A percentile compares a stretch with the other conserved stretches of the same genome.
phyloP scores from a whole-genome alignment of 2,329 filamentous ascomycete species.

The Cladosporium sp. region DNA sequence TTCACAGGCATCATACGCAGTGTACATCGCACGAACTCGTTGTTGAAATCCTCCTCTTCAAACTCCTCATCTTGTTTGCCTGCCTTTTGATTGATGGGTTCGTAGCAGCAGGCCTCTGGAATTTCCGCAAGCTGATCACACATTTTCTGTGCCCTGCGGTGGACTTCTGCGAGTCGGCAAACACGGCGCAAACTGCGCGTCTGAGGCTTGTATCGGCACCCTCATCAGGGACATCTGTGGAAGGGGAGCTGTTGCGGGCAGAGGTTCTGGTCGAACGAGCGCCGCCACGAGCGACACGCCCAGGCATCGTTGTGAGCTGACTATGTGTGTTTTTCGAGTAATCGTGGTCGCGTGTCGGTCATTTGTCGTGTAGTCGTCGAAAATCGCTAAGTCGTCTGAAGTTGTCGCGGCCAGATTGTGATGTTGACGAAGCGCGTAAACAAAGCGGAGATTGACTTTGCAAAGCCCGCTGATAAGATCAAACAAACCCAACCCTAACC shows the following conservation, averaged over 20 bases:
- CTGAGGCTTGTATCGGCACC: slow-evolving; percentile 67
- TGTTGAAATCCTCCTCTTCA: slow-evolving; percentile 81
- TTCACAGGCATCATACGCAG: slow-evolving; percentile 79
- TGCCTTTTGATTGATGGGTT: slow-evolving; percentile 49
- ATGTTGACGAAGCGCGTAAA: slow-evolving; percentile 6
- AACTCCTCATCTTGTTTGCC: slow-evolving; percentile 59
- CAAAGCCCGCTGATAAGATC: neutral
- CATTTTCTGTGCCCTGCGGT: slow-evolving; percentile 89
- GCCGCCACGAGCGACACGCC: slow-evolving; percentile 25
- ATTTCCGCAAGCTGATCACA: slow-evolving; percentile 79
- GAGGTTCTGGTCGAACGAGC: slow-evolving; percentile 19
- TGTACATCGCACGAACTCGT: slow-evolving; percentile 78
- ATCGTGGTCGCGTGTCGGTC: slow-evolving; percentile 50
- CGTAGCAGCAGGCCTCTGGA: slow-evolving; percentile 74
- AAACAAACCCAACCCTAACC: neutral
- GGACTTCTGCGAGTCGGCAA: slow-evolving; percentile 70
- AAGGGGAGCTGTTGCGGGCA: slow-evolving; percentile 25
- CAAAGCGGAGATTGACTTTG: slow-evolving; percentile 4
- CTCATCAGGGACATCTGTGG: slow-evolving; percentile 61
- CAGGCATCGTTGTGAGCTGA: slow-evolving; percentile 32
- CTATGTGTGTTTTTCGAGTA: neutral
- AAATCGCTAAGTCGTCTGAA: neutral
- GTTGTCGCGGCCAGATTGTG: neutral
- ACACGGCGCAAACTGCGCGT: slow-evolving; percentile 61
- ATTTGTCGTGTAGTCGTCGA: neutral